These are phyloP conservation scores for Cordyceps farinosa DNA, from an alignment of 2,329 filamentous ascomycete genomes.

Conservation along the genomic window DNA sequence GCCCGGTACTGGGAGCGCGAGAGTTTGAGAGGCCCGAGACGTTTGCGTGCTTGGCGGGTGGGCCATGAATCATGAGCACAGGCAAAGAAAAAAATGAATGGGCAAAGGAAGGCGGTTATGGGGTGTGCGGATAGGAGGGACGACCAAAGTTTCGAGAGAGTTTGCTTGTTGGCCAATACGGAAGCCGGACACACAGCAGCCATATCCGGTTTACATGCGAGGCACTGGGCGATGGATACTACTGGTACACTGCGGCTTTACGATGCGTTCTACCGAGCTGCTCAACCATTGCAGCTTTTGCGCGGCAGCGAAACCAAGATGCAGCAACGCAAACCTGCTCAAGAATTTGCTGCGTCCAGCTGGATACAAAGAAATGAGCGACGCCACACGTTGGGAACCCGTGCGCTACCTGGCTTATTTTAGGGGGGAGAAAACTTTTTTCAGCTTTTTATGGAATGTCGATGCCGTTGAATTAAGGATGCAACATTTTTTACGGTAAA, in stretches of 20 bases:
- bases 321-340: background rate
- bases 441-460: background rate
- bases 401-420: conserved; percentile 3
- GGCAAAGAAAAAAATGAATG: conserved; percentile 8
- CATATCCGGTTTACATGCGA: background rate
- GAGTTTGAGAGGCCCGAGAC: conserved; percentile 28
- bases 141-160: conserved; percentile 10
- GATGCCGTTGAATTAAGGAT: conserved; percentile 19
- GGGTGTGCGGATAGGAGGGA: conserved; percentile 11
- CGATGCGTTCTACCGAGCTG: conserved; percentile 3
- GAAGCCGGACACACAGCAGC: background rate
- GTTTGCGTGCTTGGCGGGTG: conserved; percentile 29
- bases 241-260: conserved; percentile 2
- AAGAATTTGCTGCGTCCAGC: too few relatives aligned
- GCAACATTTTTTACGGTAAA: conserved; percentile 8
- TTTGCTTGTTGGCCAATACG: conserved; percentile 8
- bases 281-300: background rate
- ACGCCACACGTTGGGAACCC: conserved; percentile 5
- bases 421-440: conserved; percentile 11
- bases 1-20: conserved; percentile 3
- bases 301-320: background rate
- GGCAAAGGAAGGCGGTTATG: background rate
- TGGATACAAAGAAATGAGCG: background rate
- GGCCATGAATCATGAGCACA: conserved; percentile 33
- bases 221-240: background rate